Conservation (phyloP, 2,329 filamentous ascomycete genomes). For the Talaromyces amestolkiae region DNA sequence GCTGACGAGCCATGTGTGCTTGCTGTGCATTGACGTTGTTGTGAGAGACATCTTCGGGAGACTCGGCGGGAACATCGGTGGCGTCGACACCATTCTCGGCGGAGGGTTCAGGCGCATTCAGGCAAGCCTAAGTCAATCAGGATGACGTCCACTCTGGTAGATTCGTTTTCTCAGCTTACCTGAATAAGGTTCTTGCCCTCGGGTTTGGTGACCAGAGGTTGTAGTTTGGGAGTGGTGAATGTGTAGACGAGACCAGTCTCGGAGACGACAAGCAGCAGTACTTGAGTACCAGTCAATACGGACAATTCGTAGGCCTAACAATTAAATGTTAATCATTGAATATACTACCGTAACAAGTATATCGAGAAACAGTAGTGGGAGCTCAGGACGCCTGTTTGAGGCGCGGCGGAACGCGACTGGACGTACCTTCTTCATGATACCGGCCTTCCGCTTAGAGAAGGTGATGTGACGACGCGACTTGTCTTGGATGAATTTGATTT, state of each 20-base stretch:
- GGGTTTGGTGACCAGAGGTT: constrained; percentile 95
- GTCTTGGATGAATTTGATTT: constrained; percentile 99
- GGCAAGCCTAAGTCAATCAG: constrained; percentile 68
- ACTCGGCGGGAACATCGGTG: constrained; percentile 70
- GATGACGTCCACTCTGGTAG: background rate
- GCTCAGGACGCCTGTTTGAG: background rate
- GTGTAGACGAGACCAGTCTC: constrained; percentile 97
- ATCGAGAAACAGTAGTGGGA: background rate
- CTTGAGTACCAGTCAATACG: constrained; percentile 95
- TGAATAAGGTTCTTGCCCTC: constrained; percentile 99
- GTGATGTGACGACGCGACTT: constrained; percentile 99
- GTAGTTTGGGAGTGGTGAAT: constrained; percentile 96
- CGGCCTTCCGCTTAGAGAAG: constrained; percentile 98
- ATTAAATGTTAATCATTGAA: background rate
- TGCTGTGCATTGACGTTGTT: constrained; percentile 71
- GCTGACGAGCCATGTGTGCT: constrained; percentile 63
- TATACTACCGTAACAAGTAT: background rate
- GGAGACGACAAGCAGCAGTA: constrained; percentile 91
- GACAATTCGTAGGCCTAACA: constrained; percentile 90
- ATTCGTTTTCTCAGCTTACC: constrained; percentile 55
- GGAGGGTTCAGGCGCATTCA: constrained; percentile 91
- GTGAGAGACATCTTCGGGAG: constrained; percentile 82
- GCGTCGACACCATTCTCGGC: constrained; percentile 80
- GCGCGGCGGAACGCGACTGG: constrained; percentile 22
- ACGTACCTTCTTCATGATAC: constrained; percentile 99